These are phyloP conservation scores for Apiotrichum sp. DNA, from an alignment of 1,284 basidiomycete species.

Conservation along the genomic window DNA sequence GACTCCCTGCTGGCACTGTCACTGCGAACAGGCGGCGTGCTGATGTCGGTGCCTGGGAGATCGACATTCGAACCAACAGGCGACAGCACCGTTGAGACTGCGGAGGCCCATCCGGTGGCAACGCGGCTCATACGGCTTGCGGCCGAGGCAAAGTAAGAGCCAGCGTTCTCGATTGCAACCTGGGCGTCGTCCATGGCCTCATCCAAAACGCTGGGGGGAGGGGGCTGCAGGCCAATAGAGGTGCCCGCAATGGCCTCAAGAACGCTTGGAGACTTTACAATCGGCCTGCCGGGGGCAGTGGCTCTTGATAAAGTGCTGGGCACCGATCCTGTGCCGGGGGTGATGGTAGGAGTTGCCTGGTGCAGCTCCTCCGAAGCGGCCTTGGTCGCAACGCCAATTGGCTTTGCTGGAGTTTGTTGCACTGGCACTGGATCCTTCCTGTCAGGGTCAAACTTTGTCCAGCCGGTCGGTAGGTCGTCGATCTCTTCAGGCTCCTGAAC, in stretches of 20 bases:
- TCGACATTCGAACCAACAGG: not conserved
- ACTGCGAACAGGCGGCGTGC: not conserved
- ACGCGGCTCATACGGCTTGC: slow-evolving; percentile 1
- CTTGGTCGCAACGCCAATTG: too few relatives aligned
- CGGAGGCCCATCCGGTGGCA: not conserved
- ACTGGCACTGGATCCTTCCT: not conserved
- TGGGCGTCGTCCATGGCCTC: not conserved
- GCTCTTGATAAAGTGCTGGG: too few relatives aligned
- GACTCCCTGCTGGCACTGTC: not conserved
- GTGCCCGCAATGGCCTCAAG: not conserved
- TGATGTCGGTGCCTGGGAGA: not conserved
- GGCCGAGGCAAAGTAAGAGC: not conserved
- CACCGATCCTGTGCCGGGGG: too few relatives aligned
- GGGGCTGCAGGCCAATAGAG: not conserved
- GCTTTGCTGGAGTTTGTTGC: too few relatives aligned
- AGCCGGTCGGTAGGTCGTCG: not conserved
- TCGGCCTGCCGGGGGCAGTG: too few relatives aligned
- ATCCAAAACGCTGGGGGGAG: not conserved
- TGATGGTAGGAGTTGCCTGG: too few relatives aligned
- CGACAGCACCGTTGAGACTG: not conserved
- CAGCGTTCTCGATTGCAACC: not conserved
- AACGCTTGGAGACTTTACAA: not conserved
- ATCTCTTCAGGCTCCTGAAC: not conserved
- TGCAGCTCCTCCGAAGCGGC: too few relatives aligned
- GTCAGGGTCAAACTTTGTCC: not conserved